Evolutionary conservation across 352 stramenopile genomes (phyloP), one percentile per base, ranked within the genome.

Genomic region (Phytophthora nicotianae): DNA sequence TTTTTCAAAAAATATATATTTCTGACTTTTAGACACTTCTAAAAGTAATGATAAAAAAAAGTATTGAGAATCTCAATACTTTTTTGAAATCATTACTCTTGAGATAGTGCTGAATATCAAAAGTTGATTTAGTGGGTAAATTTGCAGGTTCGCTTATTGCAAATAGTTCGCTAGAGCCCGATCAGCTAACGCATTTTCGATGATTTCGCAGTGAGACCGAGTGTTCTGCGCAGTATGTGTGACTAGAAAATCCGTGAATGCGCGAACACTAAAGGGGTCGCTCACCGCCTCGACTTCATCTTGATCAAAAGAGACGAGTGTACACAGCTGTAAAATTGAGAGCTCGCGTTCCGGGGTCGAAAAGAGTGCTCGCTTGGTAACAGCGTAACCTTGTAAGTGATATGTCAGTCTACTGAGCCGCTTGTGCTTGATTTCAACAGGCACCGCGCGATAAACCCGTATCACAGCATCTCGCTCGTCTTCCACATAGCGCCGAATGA

Each of bases 201-300:
- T 79, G 45, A 70, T 69, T 11, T 83, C 62, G 27, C 75, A 66
- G 42, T 60, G 72, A 20, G 59, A 49, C 24, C 65, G 70, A 26
- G 79, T 65, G 11, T 64, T 81, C n/a, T 60, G 62, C 5, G 70
- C 58, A 14, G 62, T 67, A 23, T 59, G 60, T 26, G 66, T 67
- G 23, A 83, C 69, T 20, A 80, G 57, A 50, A 81, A 79, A 23
- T 81, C 62, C 1, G 65, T 77, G 40, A 81, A 50, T 65, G 65
- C 7, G 20, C 59, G 16, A n/a, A 38, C 11, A 38, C 32, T 38
- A 5, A 16, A 38, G 10, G 32, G 32, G 32, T 38, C 32, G 29
- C 29, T 35, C 29, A 13, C 70, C 17, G 42, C 42, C 2, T 59
- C 59, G 10, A 64, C 55, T 74, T 60, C 8, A 8, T 78, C 62